phyloP scores from a whole-genome alignment of 345 rosid species.

The Lepidium aucheri region DNA sequence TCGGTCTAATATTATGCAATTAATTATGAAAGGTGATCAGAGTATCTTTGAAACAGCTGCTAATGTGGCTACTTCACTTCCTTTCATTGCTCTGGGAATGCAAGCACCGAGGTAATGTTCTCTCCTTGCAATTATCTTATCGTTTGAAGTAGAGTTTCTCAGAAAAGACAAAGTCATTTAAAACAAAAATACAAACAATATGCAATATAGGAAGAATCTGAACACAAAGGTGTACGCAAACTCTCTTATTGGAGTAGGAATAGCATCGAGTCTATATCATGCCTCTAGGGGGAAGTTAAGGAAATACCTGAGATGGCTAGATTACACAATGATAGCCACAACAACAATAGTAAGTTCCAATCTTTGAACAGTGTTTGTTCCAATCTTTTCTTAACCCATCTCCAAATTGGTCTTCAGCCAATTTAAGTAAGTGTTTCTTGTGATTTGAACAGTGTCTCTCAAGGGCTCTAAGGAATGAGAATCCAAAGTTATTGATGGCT shows the following conservation, averaged over 20 bases:
- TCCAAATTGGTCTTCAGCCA: background rate
- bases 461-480: conserved; percentile 73
- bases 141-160: background rate
- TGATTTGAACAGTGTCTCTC: conserved; percentile 63
- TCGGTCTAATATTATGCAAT: background rate
- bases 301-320: conserved; percentile 81
- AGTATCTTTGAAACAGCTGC: conserved; percentile 58
- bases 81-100: conserved; percentile 76
- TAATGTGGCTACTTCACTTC: conserved; percentile 86
- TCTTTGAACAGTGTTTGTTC: too few relatives aligned
- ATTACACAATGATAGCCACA: conserved; percentile 91
- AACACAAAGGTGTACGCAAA: conserved; percentile 75
- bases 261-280: conserved; percentile 82
- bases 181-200: background rate
- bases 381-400: background rate
- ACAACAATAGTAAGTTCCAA: conserved; percentile 55
- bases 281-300: conserved; percentile 73
- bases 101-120: conserved; percentile 74
- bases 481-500: conserved; percentile 92
- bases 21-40: conserved; percentile 47
- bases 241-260: conserved; percentile 91
- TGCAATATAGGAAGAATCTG: conserved; percentile 52
- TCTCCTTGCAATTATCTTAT: background rate
- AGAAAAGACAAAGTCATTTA: background rate
- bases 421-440: background rate